phyloP scores from a whole-genome alignment of 1,284 basidiomycete species.

The Rhizopogon parksii region DNA sequence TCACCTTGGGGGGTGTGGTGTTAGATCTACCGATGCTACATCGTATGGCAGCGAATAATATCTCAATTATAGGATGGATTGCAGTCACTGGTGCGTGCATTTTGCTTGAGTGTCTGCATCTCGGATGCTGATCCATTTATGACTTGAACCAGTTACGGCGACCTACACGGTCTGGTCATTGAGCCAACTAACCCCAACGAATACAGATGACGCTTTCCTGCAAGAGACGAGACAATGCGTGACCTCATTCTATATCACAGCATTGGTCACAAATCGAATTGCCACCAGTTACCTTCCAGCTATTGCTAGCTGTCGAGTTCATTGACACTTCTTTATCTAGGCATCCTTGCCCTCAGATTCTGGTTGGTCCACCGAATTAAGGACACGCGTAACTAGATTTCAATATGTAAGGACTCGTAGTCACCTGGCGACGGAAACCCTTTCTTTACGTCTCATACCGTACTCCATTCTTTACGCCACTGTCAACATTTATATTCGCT shows the following conservation, averaged over 20 bases:
- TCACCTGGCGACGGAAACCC: no score
- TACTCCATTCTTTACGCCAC: no score
- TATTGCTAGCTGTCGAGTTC: not conserved
- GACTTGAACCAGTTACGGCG: not conserved
- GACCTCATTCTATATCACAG: not conserved
- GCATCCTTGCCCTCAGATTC: no score
- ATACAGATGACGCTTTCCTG: not conserved
- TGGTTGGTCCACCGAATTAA: not conserved
- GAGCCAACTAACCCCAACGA: not conserved
- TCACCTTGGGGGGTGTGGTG: not conserved
- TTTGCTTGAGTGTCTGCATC: not conserved
- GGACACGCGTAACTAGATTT: not conserved
- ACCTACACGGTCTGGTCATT: slow-evolving; percentile 1
- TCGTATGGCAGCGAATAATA: no score
- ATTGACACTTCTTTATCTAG: not conserved
- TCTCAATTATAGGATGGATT: no score
- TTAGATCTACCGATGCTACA: no score
- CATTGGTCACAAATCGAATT: not conserved
- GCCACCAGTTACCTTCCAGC: not conserved
- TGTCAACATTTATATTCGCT: no score
- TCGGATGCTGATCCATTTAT: not conserved
- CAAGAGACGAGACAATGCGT: slow-evolving; percentile 1
- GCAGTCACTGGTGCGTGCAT: not conserved
- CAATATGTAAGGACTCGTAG: no score
- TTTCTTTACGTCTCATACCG: no score